Evolutionary conservation across 805 yeast species (phyloP).

Genomic region (Pichia paraexigua): DNA sequence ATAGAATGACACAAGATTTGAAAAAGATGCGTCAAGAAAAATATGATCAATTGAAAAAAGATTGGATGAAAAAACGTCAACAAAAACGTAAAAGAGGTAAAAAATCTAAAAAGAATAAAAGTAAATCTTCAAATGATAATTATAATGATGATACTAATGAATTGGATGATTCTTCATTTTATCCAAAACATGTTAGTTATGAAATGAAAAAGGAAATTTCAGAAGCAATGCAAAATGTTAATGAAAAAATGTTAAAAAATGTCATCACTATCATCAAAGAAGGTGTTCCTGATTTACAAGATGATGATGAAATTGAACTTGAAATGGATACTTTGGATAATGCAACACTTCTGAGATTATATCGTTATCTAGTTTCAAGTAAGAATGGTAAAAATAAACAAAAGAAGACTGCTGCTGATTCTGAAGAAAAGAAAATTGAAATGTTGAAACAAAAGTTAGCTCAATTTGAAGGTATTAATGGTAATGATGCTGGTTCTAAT

Average conservation of each 20-base stretch:
- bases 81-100: constrained; percentile 29
- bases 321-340: constrained; percentile 92
- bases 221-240: constrained; percentile 67
- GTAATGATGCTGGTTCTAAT: constrained; percentile 25
- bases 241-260: constrained; percentile 74
- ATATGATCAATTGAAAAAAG: constrained; percentile 56
- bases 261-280: constrained; percentile 82
- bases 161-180: constrained; percentile 12
- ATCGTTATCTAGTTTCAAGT: constrained; percentile 64
- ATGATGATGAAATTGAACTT: constrained; percentile 90
- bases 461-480: constrained; percentile 46
- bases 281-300: constrained; percentile 55
- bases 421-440: constrained; percentile 69
- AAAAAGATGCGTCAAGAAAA: constrained; percentile 75
- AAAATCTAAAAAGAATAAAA: constrained; percentile 39
- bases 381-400: constrained; percentile 29
- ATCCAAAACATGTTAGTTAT: constrained; percentile 56
- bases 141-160: constrained; percentile 31
- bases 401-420: constrained; percentile 39
- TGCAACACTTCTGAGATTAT: constrained; percentile 70
- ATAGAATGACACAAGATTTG: constrained; percentile 77
- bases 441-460: constrained; percentile 68
- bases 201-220: constrained; percentile 95
- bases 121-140: constrained; percentile 31
- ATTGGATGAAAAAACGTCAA: constrained; percentile 45